These are phyloP conservation scores for Alternaria brassicae DNA, from an alignment of 2,329 filamentous ascomycete genomes.

Conservation along the genomic window DNA sequence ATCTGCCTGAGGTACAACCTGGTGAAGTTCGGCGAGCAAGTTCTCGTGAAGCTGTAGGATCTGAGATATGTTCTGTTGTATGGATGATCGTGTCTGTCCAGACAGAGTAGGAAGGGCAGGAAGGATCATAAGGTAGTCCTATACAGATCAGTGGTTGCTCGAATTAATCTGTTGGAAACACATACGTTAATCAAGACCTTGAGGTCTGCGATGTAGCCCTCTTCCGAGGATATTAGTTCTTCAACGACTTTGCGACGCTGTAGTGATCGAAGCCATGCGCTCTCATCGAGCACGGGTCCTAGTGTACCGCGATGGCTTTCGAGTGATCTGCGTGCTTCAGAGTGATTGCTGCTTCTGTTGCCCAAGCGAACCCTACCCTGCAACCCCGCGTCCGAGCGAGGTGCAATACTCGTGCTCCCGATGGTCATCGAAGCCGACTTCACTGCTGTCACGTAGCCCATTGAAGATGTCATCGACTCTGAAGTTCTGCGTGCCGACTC, in stretches of 20 bases:
- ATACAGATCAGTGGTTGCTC: neutral
- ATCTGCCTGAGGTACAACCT: constrained; percentile 70
- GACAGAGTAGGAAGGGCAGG: constrained; percentile 72
- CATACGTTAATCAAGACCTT: constrained; percentile 85
- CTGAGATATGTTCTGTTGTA: constrained; percentile 79
- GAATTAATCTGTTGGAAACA: neutral
- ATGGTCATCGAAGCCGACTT: constrained; percentile 83
- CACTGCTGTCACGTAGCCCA: constrained; percentile 79
- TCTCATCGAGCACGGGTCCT: constrained; percentile 66
- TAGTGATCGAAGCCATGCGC: constrained; percentile 72
- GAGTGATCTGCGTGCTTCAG: constrained; percentile 66
- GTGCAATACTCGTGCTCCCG: constrained; percentile 72
- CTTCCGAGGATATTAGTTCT: constrained; percentile 85
- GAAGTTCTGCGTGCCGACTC: constrained; percentile 50
- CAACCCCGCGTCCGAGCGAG: constrained; percentile 64
- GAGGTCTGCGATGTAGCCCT: constrained; percentile 85
- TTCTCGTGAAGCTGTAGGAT: constrained; percentile 85
- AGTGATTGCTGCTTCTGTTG: constrained; percentile 65
- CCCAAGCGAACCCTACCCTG: constrained; percentile 66
- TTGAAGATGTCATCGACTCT: constrained; percentile 73
- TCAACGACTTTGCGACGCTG: constrained; percentile 82
- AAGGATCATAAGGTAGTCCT: constrained; percentile 64
- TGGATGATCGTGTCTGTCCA: constrained; percentile 70
- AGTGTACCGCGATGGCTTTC: constrained; percentile 61
- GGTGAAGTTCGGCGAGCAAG: constrained; percentile 76